Evolutionary conservation across 2,329 filamentous ascomycete genomes (phyloP).

Genomic region (Colletotrichum lupini): DNA sequence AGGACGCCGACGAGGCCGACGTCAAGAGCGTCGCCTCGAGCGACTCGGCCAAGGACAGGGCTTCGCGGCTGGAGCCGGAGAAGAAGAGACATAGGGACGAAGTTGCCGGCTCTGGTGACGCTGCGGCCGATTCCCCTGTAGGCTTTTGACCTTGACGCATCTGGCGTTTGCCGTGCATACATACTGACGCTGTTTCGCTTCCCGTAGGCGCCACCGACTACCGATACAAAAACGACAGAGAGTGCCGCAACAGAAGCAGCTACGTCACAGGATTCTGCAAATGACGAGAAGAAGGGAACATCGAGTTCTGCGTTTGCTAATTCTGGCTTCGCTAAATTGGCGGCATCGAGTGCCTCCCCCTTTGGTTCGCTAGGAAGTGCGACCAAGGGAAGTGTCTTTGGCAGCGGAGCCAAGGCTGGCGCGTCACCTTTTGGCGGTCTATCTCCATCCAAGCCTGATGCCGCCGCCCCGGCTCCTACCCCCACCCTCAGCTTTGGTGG

Average conservation of each 20-base stretch:
- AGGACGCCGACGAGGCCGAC: constrained; percentile 55
- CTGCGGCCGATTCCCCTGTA: constrained; percentile 12
- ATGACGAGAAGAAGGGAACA: constrained; percentile 47
- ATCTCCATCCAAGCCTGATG: constrained; percentile 40
- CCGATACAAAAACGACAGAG: not conserved
- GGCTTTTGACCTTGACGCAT: not conserved
- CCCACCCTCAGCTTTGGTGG: constrained; percentile 64
- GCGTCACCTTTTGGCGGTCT: constrained; percentile 47
- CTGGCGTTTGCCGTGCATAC: not conserved
- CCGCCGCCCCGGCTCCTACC: constrained; percentile 43
- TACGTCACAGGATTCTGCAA: constrained; percentile 10
- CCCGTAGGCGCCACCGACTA: constrained; percentile 11
- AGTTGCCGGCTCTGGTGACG: constrained; percentile 45
- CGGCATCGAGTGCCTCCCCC: constrained; percentile 69
- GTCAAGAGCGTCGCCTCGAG: constrained; percentile 53
- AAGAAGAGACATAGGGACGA: constrained; percentile 73
- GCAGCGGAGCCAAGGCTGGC: constrained; percentile 35
- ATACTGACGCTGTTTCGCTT: not conserved
- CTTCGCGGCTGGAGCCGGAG: constrained; percentile 64
- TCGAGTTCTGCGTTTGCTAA: constrained; percentile 73
- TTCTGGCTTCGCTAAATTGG: constrained; percentile 76
- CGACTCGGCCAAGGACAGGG: constrained; percentile 61
- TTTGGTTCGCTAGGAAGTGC: constrained; percentile 67
- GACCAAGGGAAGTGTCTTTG: constrained; percentile 62
- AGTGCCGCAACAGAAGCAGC: constrained; percentile 38